Evolutionary conservation across 768 basidiomycete species (phyloP).

Genomic region (Phlegmacium glaucopus): DNA sequence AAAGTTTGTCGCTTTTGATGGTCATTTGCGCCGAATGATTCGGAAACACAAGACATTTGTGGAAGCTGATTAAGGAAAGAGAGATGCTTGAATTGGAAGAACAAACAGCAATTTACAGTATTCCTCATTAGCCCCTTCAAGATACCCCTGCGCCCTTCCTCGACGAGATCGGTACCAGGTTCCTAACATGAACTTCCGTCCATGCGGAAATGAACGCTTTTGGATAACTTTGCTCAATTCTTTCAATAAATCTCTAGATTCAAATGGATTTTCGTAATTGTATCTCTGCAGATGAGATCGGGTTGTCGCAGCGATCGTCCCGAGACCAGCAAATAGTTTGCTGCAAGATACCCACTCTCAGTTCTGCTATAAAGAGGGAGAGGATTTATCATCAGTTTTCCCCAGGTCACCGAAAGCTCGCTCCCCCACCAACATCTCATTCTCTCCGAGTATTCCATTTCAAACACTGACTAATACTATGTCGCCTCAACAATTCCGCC

Average conservation of each 20-base stretch:
- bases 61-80: conserved; percentile 15
- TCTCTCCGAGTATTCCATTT: conserved; percentile 10
- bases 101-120: conserved; percentile 6
- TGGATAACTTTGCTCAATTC: conserved; percentile 21
- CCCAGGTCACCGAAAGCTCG: conserved; percentile 10
- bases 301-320: conserved; percentile 26
- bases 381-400: conserved; percentile 4
- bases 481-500: conserved; percentile 35
- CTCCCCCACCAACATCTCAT: conserved; percentile 5
- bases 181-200: conserved; percentile 19
- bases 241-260: conserved; percentile 38
- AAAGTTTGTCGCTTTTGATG: conserved; percentile 7
- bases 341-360: background rate
- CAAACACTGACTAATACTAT: conserved; percentile 19
- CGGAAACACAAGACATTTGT: conserved; percentile 6
- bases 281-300: conserved; percentile 30
- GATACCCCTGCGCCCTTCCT: conserved; percentile 11
- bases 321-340: conserved; percentile 6
- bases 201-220: conserved; percentile 28
- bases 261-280: conserved; percentile 22
- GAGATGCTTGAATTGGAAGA: conserved; percentile 19
- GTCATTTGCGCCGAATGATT: conserved; percentile 13
- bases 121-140: conserved; percentile 21
- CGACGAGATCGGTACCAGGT: conserved; percentile 27
- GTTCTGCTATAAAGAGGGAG: conserved; percentile 14